These are phyloP conservation scores for Nepenthes gracilis DNA, from an alignment of 148 eudicot genomes.

Conservation along the genomic window DNA sequence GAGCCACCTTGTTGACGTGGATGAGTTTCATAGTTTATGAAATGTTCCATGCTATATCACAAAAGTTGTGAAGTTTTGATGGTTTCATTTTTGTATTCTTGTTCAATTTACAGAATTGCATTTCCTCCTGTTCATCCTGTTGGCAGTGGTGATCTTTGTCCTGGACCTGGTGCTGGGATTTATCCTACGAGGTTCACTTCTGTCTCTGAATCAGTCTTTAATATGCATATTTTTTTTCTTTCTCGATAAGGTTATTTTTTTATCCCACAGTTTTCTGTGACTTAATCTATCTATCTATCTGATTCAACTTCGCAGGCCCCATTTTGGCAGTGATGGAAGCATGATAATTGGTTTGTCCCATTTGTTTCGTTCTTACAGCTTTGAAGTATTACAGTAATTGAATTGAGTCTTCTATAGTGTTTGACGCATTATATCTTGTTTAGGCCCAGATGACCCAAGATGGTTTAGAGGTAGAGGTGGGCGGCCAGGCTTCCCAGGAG, in stretches of 20 bases:
- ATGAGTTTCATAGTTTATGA: too few relatives aligned
- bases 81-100: not conserved
- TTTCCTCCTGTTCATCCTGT: conserved; percentile 57
- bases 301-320: conserved; percentile 40
- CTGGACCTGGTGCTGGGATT: conserved; percentile 78
- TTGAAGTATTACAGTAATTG: not conserved
- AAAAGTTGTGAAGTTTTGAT: too few relatives aligned
- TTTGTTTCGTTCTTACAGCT: conserved; percentile 6
- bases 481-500: conserved; percentile 47
- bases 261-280: not conserved
- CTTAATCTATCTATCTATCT: conserved; percentile 1
- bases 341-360: conserved; percentile 55
- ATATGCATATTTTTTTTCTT: conserved; percentile 3
- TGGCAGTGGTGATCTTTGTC: conserved; percentile 67
- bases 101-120: conserved; percentile 20
- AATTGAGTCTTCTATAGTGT: not conserved
- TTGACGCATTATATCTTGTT: conserved; percentile 7
- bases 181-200: conserved; percentile 57
- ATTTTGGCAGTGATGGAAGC: conserved; percentile 59
- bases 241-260: not conserved
- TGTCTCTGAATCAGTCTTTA: not conserved
- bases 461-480: conserved; percentile 46
- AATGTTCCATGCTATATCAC: too few relatives aligned
- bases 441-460: conserved; percentile 85
- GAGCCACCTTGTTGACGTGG: too few relatives aligned